A percentile compares a stretch with the other conserved stretches of the same genome.
These are phyloP conservation scores for Curvularia sp. DNA, from an alignment of 2,329 filamentous ascomycete genomes.

Conservation along the genomic window DNA sequence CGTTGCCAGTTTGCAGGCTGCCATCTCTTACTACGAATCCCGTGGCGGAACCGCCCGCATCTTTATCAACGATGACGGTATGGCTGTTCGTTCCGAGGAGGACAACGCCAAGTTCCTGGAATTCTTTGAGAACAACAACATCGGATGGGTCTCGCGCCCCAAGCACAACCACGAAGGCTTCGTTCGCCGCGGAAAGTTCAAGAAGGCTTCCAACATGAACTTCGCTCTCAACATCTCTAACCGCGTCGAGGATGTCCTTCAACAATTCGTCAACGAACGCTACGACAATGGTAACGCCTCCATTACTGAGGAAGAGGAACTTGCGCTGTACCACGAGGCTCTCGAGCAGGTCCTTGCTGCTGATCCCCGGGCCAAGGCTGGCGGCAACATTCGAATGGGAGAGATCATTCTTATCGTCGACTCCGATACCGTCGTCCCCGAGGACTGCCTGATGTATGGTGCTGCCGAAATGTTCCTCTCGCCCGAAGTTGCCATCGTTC, in stretches of 20 bases:
- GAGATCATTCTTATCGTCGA: constrained; percentile 74
- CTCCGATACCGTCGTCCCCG: constrained; percentile 53
- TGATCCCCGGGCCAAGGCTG: constrained; percentile 73
- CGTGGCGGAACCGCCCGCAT: constrained; percentile 69
- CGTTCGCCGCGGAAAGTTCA: constrained; percentile 39
- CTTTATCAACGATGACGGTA: constrained; percentile 71
- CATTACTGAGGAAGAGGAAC: constrained; percentile 48
- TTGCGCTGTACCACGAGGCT: constrained; percentile 28
- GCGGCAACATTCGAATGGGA: constrained; percentile 82
- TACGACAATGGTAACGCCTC: constrained; percentile 20
- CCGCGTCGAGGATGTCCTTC: constrained; percentile 66
- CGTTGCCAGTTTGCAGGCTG: constrained; percentile 75
- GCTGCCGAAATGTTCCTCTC: constrained; percentile 81
- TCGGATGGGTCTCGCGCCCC: constrained; percentile 56
- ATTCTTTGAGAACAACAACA: constrained; percentile 57
- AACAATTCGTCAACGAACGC: constrained; percentile 55
- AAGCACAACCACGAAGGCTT: constrained; percentile 48
- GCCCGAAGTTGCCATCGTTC: constrained; percentile 76
- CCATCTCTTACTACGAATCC: constrained; percentile 57
- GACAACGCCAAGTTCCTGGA: constrained; percentile 52
- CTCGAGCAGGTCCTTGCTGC: constrained; percentile 71
- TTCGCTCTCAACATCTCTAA: constrained; percentile 68
- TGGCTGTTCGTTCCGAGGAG: constrained; percentile 63
- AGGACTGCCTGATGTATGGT: constrained; percentile 78
- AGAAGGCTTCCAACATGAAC: constrained; percentile 72